Conservation (phyloP, 768 basidiomycete species). For the Boletus pseudopeckii region DNA sequence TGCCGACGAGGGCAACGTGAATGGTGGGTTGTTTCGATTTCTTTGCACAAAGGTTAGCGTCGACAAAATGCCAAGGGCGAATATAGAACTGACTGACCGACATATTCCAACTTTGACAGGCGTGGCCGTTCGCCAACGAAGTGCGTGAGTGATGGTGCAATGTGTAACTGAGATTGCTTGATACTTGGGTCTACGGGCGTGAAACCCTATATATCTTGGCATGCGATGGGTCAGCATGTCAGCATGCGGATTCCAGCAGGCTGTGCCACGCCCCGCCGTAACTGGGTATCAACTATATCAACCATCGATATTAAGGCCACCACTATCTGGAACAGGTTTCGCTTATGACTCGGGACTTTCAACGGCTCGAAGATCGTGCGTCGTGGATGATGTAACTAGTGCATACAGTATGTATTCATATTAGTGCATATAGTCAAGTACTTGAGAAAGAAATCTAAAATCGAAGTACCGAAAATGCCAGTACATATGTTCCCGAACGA, state of each 20-base stretch:
- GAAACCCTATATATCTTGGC: constrained; percentile 1
- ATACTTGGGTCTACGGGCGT: not conserved
- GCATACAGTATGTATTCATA: not conserved
- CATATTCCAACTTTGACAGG: constrained; percentile 8
- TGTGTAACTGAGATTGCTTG: not conserved
- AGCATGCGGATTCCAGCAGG: constrained; percentile 21
- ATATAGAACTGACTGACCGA: constrained; percentile 10
- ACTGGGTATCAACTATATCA: not conserved
- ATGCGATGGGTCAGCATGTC: not conserved
- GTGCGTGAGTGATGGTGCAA: not conserved
- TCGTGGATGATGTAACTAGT: not conserved
- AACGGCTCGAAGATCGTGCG: not conserved
- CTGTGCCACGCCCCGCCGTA: not conserved
- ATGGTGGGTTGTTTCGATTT: not conserved
- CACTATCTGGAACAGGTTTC: not conserved
- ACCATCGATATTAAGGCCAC: not conserved
- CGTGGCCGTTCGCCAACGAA: not conserved
- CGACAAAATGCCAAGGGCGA: not conserved
- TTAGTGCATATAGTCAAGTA: not conserved
- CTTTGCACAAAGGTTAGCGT: constrained; percentile 3
- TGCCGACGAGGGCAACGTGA: constrained; percentile 22
- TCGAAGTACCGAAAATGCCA: not conserved
- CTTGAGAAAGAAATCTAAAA: not conserved
- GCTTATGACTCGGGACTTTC: not conserved
- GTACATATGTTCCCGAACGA: not conserved